Conservation (phyloP, 1,284 basidiomycete genomes). For the Rhodofomes roseus region DNA sequence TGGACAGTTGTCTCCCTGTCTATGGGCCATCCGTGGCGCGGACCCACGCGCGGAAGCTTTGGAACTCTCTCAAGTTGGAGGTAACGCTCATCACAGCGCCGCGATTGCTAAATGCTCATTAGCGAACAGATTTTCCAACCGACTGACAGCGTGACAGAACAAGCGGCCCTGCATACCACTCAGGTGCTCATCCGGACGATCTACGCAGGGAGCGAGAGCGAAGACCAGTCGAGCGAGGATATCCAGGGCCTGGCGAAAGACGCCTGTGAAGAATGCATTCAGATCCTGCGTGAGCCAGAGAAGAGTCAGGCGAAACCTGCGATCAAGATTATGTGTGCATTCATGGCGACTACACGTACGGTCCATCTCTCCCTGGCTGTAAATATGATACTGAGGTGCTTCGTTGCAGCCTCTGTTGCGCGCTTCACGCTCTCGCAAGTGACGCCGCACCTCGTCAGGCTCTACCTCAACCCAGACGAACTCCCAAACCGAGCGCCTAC, state of each 20-base stretch:
- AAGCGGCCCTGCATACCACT: conserved; percentile 66
- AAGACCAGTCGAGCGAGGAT: conserved; percentile 32
- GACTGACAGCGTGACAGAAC: conserved; percentile 71
- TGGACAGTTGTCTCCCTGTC: conserved; percentile 74
- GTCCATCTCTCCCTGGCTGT: conserved; percentile 12
- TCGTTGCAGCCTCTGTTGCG: conserved; percentile 60
- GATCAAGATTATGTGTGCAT: conserved; percentile 74
- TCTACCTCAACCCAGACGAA: conserved; percentile 80
- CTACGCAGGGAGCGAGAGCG: conserved; percentile 40
- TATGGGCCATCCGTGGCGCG: conserved; percentile 70
- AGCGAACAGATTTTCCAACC: conserved; percentile 81
- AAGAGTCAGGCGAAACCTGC: conserved; percentile 87
- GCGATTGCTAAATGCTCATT: not conserved
- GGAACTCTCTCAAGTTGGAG: conserved; percentile 88
- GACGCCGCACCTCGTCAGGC: conserved; percentile 68
- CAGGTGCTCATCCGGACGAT: conserved; percentile 73
- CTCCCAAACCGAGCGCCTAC: conserved; percentile 71
- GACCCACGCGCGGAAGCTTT: conserved; percentile 70
- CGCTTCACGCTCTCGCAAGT: conserved; percentile 63
- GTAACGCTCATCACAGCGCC: conserved; percentile 34
- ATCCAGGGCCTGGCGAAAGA: conserved; percentile 64
- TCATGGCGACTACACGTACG: conserved; percentile 76
- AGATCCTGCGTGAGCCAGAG: conserved; percentile 81
- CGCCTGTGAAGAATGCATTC: conserved; percentile 77
- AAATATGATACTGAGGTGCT: not conserved